Evolutionary conservation across 2,329 filamentous ascomycete species (phyloP), one percentile per base, ranked within the genome.

Genomic region (Myriosclerotinia curreyana): DNA sequence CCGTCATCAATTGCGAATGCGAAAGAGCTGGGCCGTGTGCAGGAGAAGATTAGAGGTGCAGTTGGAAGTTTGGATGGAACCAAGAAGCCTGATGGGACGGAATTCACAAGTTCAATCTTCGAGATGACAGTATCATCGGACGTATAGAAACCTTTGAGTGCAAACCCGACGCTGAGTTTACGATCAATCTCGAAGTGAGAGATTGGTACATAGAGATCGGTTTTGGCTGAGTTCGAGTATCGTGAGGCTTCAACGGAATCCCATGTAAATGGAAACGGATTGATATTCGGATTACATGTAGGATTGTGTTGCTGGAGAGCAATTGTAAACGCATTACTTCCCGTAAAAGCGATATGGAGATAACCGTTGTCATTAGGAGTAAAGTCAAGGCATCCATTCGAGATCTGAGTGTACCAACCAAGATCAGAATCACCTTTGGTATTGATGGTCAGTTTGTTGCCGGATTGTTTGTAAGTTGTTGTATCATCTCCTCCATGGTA

Each of bases 1-100:
- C 87, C 87, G 73, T 90, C 87, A 72, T 90, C 87, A 67, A 90
- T 89, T 58, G 86, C 87, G 73, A 90, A 89, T 1, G 87, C 87
- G 72, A 90, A 89, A 0, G 83, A 86, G 76, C 89, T 88, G 54
- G 86, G 86, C 22, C 86, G 81, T 68, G 82, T 86, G 79, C 87
- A 90, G 8, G 82, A 79, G 70, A 89, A 84, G 53, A 86, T 77
- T 42, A 90, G 77, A 25, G 79, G 80, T 8, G 86, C 86, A 1
- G 81, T 86, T 0, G 85, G 81, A 38, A 87, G 76, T 75, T 89
- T 89, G 64, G 76, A 75, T 1, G 86, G 86, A 11, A 88, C 77
- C 38, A 72, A 77, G 66, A 83, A 81, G 22, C 76, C 75, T 0
- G 75, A 67, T 1, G 87, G 86, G 1, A 87, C 75, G 0, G 77